Percentiles rank a stretch among this genome's conserved stretches.
phyloP scores from a whole-genome alignment of 2,329 filamentous ascomycete species.

The Aspergillus eucalypticola region DNA sequence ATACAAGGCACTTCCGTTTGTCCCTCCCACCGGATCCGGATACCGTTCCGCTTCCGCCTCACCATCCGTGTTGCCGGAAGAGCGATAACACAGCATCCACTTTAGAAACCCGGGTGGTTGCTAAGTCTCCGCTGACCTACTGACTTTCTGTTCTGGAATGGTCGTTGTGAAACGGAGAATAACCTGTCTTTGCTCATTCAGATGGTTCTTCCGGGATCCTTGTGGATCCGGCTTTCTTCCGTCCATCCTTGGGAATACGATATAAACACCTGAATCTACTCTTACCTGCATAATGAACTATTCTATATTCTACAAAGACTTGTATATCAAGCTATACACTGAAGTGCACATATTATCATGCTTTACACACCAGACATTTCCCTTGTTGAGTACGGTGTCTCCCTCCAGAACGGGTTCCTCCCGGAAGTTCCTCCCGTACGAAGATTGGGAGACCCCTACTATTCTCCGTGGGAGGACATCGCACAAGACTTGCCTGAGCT shows the following conservation, averaged over 20 bases:
- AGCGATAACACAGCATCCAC: neutral
- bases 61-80: conserved; percentile 11
- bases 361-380: conserved; percentile 29
- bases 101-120: neutral
- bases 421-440: conserved; percentile 73
- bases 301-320: no score
- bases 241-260: neutral
- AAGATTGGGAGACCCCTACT: conserved; percentile 77
- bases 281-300: neutral
- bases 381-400: conserved; percentile 68
- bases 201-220: neutral
- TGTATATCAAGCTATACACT: neutral
- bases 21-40: conserved; percentile 9
- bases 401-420: conserved; percentile 71
- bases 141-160: neutral
- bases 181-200: neutral
- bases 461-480: conserved; percentile 85
- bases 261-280: neutral
- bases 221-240: neutral
- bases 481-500: conserved; percentile 74
- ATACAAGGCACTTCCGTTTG: neutral
- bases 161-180: neutral
- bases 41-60: conserved; percentile 29
- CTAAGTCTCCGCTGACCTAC: neutral
- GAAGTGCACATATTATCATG: conserved; percentile 20